phyloP scores from a whole-genome alignment of 2,329 filamentous ascomycete genomes.

The Aureobasidium melanogenum region DNA sequence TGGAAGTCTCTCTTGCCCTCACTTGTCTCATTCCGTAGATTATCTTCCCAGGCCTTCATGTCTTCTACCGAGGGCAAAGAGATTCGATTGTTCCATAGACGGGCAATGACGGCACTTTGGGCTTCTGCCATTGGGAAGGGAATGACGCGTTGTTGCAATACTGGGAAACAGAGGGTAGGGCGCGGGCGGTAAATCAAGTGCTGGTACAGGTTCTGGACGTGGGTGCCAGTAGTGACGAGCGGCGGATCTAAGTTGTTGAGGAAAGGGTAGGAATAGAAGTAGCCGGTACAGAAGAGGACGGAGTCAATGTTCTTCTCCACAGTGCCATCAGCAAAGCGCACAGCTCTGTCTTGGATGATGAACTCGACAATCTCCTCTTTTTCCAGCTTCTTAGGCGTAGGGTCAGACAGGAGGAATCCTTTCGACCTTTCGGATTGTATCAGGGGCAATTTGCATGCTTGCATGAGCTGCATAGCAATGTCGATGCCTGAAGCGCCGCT shows the following conservation, averaged over 20 bases:
- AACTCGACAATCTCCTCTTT: slow-evolving; percentile 47
- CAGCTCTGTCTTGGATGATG: slow-evolving; percentile 47
- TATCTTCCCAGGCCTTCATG: slow-evolving; percentile 62
- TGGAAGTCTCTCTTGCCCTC: slow-evolving; percentile 45
- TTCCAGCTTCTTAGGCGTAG: slow-evolving; percentile 46
- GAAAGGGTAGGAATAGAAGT: slow-evolving; percentile 78
- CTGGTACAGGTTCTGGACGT: slow-evolving; percentile 64
- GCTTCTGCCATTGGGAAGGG: slow-evolving; percentile 75
- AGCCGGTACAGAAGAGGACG: slow-evolving; percentile 82
- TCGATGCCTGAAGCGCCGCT: slow-evolving; percentile 79
- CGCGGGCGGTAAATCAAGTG: slow-evolving; percentile 69
- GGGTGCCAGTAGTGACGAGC: slow-evolving; percentile 58
- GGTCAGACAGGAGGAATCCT: slow-evolving; percentile 34
- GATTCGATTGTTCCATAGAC: slow-evolving; percentile 66
- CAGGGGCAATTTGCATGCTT: slow-evolving; percentile 50
- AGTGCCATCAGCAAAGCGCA: slow-evolving; percentile 58
- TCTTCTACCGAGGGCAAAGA: slow-evolving; percentile 51
- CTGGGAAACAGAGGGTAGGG: slow-evolving; percentile 70
- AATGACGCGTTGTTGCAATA: slow-evolving; percentile 73
- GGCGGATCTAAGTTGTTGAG: slow-evolving; percentile 41
- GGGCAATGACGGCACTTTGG: slow-evolving; percentile 67
- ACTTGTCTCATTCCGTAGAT: slow-evolving; percentile 33
- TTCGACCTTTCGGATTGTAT: slow-evolving; percentile 53
- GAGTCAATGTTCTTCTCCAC: slow-evolving; percentile 62
- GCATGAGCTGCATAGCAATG: slow-evolving; percentile 66